phyloP scores from a whole-genome alignment of 164 flowering plant species.

The Litsea cubeba region DNA sequence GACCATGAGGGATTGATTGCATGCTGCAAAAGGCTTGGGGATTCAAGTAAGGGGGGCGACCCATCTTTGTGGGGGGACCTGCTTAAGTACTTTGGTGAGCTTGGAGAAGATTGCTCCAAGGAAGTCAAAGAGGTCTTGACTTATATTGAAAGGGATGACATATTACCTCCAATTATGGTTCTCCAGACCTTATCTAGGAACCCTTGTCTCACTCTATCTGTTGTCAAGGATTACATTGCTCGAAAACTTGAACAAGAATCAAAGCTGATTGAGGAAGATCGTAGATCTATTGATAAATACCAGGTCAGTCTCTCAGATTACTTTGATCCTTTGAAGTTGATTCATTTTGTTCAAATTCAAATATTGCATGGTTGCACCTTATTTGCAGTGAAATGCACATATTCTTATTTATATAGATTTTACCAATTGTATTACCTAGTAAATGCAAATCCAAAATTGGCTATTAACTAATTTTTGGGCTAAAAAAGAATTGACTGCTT shows the following conservation, averaged over 20 bases:
- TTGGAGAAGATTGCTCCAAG: conserved; percentile 97
- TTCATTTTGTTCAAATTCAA: neutral
- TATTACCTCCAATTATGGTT: conserved; percentile 91
- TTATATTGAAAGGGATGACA: conserved; percentile 93
- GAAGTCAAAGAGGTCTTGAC: conserved; percentile 93
- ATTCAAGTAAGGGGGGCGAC: conserved; percentile 87
- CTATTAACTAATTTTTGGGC: neutral
- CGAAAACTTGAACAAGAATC: conserved; percentile 95
- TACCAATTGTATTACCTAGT: neutral
- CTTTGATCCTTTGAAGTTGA: neutral
- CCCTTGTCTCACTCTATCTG: conserved; percentile 92
- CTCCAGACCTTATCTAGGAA: conserved; percentile 80
- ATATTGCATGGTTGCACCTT: neutral
- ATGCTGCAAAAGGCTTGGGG: conserved; percentile 94
- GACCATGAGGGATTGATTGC: conserved; percentile 94
- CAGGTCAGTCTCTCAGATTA: conserved; percentile 55
- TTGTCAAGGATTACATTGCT: conserved; percentile 93
- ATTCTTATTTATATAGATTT: no score
- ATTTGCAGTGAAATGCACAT: no score
- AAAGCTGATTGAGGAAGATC: conserved; percentile 90
- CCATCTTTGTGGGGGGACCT: conserved; percentile 93
- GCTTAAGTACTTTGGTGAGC: conserved; percentile 94
- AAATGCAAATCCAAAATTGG: neutral
- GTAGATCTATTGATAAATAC: conserved; percentile 76
- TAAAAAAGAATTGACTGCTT: no score